phyloP scores from a whole-genome alignment of 2,329 filamentous ascomycete species.

The Trichoderma pleuroti region DNA sequence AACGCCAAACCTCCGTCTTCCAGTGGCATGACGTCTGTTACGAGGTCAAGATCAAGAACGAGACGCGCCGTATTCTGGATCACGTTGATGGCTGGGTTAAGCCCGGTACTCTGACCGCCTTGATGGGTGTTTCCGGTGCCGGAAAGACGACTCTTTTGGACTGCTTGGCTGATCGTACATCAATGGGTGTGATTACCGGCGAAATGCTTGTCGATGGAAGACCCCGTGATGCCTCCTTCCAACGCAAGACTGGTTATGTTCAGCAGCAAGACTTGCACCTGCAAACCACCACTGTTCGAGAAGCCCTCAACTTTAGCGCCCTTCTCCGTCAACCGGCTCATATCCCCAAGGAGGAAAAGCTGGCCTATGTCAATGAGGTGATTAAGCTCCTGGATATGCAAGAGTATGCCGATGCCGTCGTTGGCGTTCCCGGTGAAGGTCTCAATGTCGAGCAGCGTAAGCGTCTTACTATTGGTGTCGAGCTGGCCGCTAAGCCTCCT shows the following conservation, averaged over 20 bases:
- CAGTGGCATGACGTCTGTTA: constrained; percentile 83
- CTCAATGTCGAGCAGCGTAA: constrained; percentile 68
- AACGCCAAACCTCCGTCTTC: constrained; percentile 70
- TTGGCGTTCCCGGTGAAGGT: constrained; percentile 86
- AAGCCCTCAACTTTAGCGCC: constrained; percentile 83
- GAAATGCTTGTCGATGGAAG: constrained; percentile 69
- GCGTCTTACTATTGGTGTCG: constrained; percentile 91
- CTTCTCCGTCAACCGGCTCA: constrained; percentile 77
- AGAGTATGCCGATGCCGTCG: constrained; percentile 82
- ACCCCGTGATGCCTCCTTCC: constrained; percentile 75
- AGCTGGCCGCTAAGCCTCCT: constrained; percentile 86
- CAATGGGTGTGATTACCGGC: constrained; percentile 83
- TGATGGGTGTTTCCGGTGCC: constrained; percentile 92
- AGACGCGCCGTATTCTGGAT: constrained; percentile 72
- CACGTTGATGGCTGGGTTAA: constrained; percentile 92
- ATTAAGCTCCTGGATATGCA: constrained; percentile 90
- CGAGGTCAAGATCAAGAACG: constrained; percentile 72
- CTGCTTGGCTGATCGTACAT: constrained; percentile 78
- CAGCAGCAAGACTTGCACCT: constrained; percentile 91
- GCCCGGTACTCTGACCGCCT: constrained; percentile 80
- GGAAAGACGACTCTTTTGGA: constrained; percentile 91
- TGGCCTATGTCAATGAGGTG: constrained; percentile 84
- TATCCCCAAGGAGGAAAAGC: constrained; percentile 70
- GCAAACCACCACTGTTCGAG: constrained; percentile 78
- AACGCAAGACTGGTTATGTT: constrained; percentile 87